Conservation (phyloP, 1,139 yeast genomes). For the Suhomyces atakaporum region DNA sequence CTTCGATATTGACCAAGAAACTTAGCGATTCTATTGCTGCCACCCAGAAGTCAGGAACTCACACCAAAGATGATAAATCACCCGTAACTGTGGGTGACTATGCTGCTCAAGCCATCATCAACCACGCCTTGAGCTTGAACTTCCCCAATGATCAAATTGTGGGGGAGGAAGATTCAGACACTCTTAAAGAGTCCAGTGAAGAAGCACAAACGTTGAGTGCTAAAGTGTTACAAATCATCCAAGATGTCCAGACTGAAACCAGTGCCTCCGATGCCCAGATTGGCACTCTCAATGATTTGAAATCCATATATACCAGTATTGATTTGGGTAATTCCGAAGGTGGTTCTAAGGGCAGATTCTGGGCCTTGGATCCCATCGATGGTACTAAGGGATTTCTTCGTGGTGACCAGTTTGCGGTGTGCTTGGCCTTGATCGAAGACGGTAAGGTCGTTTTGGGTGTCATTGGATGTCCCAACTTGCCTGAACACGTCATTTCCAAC, state of each 20-base stretch:
- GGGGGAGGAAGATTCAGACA: constrained; percentile 89
- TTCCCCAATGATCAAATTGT: constrained; percentile 87
- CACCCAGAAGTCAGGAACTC: constrained; percentile 58
- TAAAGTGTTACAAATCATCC: constrained; percentile 52
- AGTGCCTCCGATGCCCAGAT: constrained; percentile 27
- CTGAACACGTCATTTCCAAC: constrained; percentile 49
- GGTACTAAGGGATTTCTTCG: constrained; percentile 97
- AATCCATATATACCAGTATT: constrained; percentile 62
- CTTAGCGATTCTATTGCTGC: constrained; percentile 69
- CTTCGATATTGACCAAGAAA: constrained; percentile 72
- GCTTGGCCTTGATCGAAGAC: constrained; percentile 84
- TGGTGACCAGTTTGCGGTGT: constrained; percentile 96
- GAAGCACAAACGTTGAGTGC: constrained; percentile 34
- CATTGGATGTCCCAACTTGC: constrained; percentile 93
- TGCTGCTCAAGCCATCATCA: constrained; percentile 92
- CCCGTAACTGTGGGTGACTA: constrained; percentile 98
- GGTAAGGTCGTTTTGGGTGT: constrained; percentile 87
- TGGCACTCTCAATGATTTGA: constrained; percentile 46
- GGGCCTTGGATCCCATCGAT: constrained; percentile 98
- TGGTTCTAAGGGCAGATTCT: constrained; percentile 75
- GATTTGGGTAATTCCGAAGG: constrained; percentile 81
- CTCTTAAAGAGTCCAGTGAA: constrained; percentile 51
- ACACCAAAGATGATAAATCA: constrained; percentile 83
- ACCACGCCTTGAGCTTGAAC: constrained; percentile 73
- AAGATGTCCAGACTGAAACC: constrained; percentile 42